These are phyloP conservation scores for Sutorius eximius DNA, from an alignment of 1,284 basidiomycete genomes.

Conservation along the genomic window DNA sequence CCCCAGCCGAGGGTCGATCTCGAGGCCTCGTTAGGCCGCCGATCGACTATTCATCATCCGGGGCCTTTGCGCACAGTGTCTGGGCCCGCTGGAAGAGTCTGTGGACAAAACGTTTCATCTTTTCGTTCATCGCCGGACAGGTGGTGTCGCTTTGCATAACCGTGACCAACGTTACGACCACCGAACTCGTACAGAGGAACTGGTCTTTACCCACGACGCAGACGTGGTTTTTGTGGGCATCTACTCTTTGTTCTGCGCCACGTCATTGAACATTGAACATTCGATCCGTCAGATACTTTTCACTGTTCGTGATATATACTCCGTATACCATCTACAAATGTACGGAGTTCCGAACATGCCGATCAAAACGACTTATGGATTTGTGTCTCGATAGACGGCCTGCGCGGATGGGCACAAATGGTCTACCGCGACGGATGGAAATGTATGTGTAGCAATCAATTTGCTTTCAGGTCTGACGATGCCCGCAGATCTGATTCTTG, in stretches of 20 bases:
- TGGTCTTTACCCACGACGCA: conserved; percentile 81
- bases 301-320: conserved; percentile 72
- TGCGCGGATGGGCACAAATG: conserved; percentile 75
- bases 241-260: background rate
- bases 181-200: conserved; percentile 66
- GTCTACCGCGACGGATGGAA: conserved; percentile 79
- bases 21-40: conserved; percentile 39
- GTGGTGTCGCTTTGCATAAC: conserved; percentile 82
- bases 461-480: conserved; percentile 3
- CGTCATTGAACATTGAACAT: conserved; percentile 7
- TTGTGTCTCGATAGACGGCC: conserved; percentile 54
- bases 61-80: conserved; percentile 52
- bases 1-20: background rate
- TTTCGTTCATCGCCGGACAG: conserved; percentile 75
- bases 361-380: background rate
- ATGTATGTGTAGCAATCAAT: conserved; percentile 48
- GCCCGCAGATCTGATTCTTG: conserved; percentile 67
- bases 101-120: conserved; percentile 70
- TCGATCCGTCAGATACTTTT: conserved; percentile 61
- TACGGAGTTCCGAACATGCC: conserved; percentile 37
- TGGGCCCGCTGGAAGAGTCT: conserved; percentile 63
- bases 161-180: conserved; percentile 81
- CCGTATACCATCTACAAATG: conserved; percentile 85
- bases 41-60: conserved; percentile 61
- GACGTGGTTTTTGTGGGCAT: conserved; percentile 73